Evolutionary conservation across 805 yeast genomes (phyloP), one percentile per base, ranked within the genome.

Genomic region (Huiozyma sinensis): DNA sequence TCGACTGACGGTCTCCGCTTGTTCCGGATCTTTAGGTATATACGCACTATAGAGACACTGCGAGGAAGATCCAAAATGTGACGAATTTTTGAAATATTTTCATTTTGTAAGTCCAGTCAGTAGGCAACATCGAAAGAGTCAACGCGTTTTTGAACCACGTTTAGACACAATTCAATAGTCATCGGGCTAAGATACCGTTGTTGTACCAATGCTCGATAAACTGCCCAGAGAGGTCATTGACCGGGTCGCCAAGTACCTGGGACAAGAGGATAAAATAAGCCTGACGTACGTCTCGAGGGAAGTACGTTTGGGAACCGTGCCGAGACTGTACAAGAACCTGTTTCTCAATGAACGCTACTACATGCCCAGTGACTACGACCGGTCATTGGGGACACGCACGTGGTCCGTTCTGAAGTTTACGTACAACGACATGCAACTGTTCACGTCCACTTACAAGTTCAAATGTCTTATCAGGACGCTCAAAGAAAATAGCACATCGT

Each of bases 381-480:
- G 50, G 6, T 35, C 48, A 7, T 39, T 58, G 27, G 63, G 60
- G 10, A 54, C 58, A 5, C 45, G 49, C 27, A 27, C 38, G 11
- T 61, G 65, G 65, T 57, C 63, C 4, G 52, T 54, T 1, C 42
- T 61, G 10, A 38, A 46, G n/a, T 53, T 50, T 32, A 36, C 27
- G 13, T 42, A 42, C 33, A 29, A 30, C 32, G 28, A 17, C 7
- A 9, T 27, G 9, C 27, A 41, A 38, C 17, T 7, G 28, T 10
- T n/a, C 31, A 11, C 32, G 32, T 30, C 44, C 3, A 27, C 9
- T 9, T 24, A 28, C 10, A 58, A 57, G 39, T 52, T 60, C 11
- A 29, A 37, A 31, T 42, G 47, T n/a, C 39, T 61, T 33, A 41
- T 58, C 5, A 48, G 55, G 30, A 47, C 63, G 6, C 33, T 61